Base-by-base conservation (phyloP, 2,329 filamentous ascomycete species). In the Colletotrichum limetticola region DNA sequence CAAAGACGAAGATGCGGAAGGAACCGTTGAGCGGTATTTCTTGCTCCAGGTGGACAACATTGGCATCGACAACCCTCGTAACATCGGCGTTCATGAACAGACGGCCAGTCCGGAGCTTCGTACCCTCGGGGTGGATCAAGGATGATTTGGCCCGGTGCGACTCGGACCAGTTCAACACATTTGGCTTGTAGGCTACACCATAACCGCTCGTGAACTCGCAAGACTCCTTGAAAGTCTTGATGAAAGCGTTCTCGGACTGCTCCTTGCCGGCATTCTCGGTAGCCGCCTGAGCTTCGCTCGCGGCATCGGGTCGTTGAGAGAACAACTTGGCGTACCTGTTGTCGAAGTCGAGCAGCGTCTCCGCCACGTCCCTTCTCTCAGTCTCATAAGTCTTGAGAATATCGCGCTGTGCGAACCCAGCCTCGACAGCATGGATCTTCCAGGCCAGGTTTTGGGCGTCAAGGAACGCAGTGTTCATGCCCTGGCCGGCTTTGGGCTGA, bases 191-290 rank as follows among this genome's bases (percentile, higher is more conserved):
- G 35, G 91, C 92, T 26, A 98, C 95, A 73, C 95, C 95, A 80
- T 97, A 98, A 71, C 95, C 95, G 75, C 93, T 95, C 12, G 95
- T 98, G 82, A 98, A 97, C 79, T 97, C 95, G 86, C 95, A 98
- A 35, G 91, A 91, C 70, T 94, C 94, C 82, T 98, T 98, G 87
- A 98, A 98, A 0, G 92, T 95, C 84, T 93, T 93, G 80, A 97
- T 91, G 80, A 98, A 98, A 12, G 93, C 91, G 78, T 95, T 95
- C 72, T 94, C 91, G 59, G 91, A 86, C 4, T 80, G 79, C 5
- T 75, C 80, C 22, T 79, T 66, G 22, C 68, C 76, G 14, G 78
- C 72, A 16, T 76, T 78, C 55, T 80, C 78, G 9, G 89, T 89
- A 3, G 94, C 94, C 35, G 90, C 91, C 60, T 91, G 88, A 11